phyloP scores from a whole-genome alignment of 2,329 filamentous ascomycete genomes.

The Hymenotorrendiella dingleyae region DNA sequence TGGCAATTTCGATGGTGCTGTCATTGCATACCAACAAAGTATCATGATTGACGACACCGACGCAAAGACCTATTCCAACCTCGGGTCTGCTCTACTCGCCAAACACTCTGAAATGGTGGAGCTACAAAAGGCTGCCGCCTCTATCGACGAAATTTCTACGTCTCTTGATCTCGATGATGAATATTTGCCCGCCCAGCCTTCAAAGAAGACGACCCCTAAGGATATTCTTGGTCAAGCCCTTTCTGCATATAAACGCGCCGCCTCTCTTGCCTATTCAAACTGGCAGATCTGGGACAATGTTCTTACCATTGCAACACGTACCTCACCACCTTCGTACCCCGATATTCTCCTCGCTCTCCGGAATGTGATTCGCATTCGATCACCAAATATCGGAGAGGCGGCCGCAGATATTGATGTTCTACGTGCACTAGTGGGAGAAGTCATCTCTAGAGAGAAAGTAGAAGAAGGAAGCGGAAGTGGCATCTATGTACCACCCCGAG shows the following conservation, averaged over 20 bases:
- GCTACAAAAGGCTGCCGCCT: constrained; percentile 30
- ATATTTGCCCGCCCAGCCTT: constrained; percentile 19
- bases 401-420: constrained; percentile 73
- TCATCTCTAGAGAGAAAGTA: constrained; percentile 43
- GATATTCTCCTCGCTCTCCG: constrained; percentile 73
- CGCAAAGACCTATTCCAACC: constrained; percentile 90
- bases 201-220: constrained; percentile 27
- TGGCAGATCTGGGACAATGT: constrained; percentile 97
- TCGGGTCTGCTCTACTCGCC: constrained; percentile 76
- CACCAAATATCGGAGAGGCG: constrained; percentile 61
- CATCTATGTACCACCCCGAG: constrained; percentile 43
- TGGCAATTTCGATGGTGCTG: constrained; percentile 69
- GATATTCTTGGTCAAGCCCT: constrained; percentile 67
- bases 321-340: constrained; percentile 65
- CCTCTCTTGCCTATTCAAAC: constrained; percentile 75
- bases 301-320: constrained; percentile 74
- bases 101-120: constrained; percentile 49
- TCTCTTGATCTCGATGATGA: constrained; percentile 28
- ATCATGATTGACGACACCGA: constrained; percentile 84
- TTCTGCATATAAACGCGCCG: constrained; percentile 79
- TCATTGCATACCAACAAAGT: constrained; percentile 75
- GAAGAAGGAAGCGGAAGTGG: constrained; percentile 17
- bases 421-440: constrained; percentile 64
- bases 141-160: constrained; percentile 22
- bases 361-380: constrained; percentile 69